These are phyloP conservation scores for Fusarium succisae DNA, from an alignment of 2,329 filamentous ascomycete species.

Conservation along the genomic window DNA sequence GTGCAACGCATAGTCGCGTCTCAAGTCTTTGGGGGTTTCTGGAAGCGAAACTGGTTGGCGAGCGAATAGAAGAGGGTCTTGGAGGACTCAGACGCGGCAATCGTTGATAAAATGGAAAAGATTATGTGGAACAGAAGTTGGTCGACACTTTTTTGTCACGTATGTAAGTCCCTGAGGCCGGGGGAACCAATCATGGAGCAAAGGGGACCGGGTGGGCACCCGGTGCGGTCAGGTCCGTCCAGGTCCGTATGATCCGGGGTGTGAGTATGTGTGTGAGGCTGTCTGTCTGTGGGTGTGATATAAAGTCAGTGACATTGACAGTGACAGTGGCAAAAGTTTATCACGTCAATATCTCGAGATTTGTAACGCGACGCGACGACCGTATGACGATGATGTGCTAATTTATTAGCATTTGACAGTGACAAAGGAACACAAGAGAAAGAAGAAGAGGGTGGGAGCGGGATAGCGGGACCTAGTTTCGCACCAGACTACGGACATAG, in stretches of 20 bases:
- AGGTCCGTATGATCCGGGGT: conserved; percentile 24
- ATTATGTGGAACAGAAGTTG: conserved; percentile 20
- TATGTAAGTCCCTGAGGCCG: background rate
- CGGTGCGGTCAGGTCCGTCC: conserved; percentile 34
- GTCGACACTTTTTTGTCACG: conserved; percentile 18
- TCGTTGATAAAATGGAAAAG: conserved; percentile 16
- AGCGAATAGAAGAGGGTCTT: conserved; percentile 11
- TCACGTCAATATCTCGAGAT: conserved; percentile 5
- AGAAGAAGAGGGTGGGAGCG: conserved; percentile 8
- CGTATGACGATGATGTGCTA: conserved; percentile 17
- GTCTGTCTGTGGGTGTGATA: background rate
- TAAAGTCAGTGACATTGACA: background rate
- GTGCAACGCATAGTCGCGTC: conserved; percentile 1
- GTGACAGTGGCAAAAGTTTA: conserved; percentile 13
- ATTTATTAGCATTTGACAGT: background rate
- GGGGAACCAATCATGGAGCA: conserved; percentile 14
- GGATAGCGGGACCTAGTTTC: conserved; percentile 27
- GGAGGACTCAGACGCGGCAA: conserved; percentile 17
- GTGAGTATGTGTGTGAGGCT: background rate
- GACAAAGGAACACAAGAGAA: background rate
- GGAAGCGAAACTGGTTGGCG: conserved; percentile 16
- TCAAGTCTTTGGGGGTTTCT: conserved; percentile 1
- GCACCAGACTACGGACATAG: background rate
- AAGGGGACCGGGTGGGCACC: conserved; percentile 29
- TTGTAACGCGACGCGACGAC: conserved; percentile 13